Evolutionary conservation across 495 filamentous ascomycete species (phyloP).

Genomic region (Penicillium mononematosum): DNA sequence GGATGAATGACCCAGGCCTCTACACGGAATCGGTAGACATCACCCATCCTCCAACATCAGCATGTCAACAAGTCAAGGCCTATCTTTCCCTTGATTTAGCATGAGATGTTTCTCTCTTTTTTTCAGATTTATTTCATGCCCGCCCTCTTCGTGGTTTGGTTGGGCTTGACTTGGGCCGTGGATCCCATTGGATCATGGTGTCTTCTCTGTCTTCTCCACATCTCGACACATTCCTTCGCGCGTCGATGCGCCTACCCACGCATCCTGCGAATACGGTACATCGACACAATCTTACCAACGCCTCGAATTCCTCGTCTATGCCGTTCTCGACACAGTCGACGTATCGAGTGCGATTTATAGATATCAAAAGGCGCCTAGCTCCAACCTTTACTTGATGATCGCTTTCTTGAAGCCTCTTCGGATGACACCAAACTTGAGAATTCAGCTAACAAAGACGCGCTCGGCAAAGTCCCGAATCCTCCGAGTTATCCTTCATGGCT

Average conservation of each 20-base stretch:
- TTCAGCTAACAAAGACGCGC: background rate
- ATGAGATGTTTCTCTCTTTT: constrained; percentile 23
- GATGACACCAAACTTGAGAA: background rate
- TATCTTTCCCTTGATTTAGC: constrained; percentile 24
- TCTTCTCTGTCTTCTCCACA: constrained; percentile 10
- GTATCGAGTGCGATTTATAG: background rate
- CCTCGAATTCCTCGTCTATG: no score
- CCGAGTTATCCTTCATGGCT: background rate
- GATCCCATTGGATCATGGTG: constrained; percentile 9
- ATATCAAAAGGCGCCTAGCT: background rate
- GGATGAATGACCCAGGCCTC: background rate
- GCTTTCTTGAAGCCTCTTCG: background rate
- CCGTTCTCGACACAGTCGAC: no score
- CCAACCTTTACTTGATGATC: background rate
- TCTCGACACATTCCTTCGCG: no score
- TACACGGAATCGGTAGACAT: no score
- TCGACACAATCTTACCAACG: no score
- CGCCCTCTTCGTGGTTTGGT: constrained; percentile 4
- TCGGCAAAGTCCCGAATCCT: background rate
- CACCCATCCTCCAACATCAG: background rate
- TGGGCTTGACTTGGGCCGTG: constrained; percentile 10
- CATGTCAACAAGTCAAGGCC: background rate
- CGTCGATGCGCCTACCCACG: no score
- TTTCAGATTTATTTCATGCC: constrained; percentile 9
- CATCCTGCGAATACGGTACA: no score